These are phyloP conservation scores for Talaromyces sp. DNA, from an alignment of 2,329 filamentous ascomycete genomes.

Conservation along the genomic window DNA sequence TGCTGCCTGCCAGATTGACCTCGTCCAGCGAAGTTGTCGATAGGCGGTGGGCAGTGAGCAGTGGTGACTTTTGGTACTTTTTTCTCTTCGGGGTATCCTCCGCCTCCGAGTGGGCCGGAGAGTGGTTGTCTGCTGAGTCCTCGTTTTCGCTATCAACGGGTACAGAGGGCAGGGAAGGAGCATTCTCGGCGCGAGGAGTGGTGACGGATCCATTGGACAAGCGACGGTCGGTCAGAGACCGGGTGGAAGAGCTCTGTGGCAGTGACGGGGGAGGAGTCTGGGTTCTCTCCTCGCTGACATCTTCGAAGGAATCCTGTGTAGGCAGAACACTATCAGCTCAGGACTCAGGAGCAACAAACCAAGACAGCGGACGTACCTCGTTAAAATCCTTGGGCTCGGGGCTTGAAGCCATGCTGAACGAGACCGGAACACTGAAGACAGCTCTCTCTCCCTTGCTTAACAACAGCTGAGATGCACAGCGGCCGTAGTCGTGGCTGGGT, in stretches of 20 bases:
- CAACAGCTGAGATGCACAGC: constrained; percentile 4
- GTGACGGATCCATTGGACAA: constrained; percentile 32
- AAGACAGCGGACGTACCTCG: constrained; percentile 26
- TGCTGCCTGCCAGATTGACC: constrained; percentile 59
- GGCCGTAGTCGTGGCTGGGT: constrained; percentile 6
- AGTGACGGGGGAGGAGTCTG: constrained; percentile 25
- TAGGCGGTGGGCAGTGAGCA: constrained; percentile 48
- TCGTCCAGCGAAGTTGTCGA: constrained; percentile 57
- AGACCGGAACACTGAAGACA: background rate
- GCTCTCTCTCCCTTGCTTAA: constrained; percentile 9
- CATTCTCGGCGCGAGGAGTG: constrained; percentile 32
- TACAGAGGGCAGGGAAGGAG: constrained; percentile 22
- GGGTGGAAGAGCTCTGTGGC: constrained; percentile 46
- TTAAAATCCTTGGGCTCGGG: constrained; percentile 38
- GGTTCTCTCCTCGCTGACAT: constrained; percentile 53
- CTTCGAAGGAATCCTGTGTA: constrained; percentile 72
- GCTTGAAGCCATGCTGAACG: constrained; percentile 30
- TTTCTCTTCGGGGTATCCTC: constrained; percentile 31
- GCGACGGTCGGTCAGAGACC: constrained; percentile 54
- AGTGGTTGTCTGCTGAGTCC: constrained; percentile 15
- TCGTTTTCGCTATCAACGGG: constrained; percentile 16
- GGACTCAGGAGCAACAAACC: constrained; percentile 6
- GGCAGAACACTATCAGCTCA: constrained; percentile 5
- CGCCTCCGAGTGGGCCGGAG: constrained; percentile 23
- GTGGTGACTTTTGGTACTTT: constrained; percentile 45